Conservation (phyloP, 106 monocot genomes). For the Phalaenopsis aphrodite region DNA sequence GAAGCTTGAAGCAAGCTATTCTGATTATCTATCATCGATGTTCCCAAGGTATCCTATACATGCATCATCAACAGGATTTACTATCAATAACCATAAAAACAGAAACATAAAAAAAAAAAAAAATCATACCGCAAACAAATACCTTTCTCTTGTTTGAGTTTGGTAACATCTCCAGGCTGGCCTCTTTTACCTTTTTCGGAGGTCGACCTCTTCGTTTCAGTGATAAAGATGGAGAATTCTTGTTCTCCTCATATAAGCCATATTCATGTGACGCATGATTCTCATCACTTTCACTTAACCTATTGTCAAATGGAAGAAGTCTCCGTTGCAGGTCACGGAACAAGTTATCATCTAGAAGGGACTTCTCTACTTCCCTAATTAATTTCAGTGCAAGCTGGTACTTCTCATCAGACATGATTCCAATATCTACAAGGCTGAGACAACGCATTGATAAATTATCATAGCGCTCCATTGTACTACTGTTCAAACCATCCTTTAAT, state of each 20-base stretch:
- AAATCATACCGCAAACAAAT: not conserved
- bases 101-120: not conserved
- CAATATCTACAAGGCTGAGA: constrained; percentile 14
- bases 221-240: constrained; percentile 13
- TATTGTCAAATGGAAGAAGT: constrained; percentile 16
- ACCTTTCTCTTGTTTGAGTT: constrained; percentile 24
- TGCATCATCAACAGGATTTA: constrained; percentile 1
- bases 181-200: constrained; percentile 38
- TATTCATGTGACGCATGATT: constrained; percentile 12
- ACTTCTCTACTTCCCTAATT: constrained; percentile 14
- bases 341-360: constrained; percentile 32
- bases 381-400: constrained; percentile 17
- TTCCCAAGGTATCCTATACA: constrained; percentile 23
- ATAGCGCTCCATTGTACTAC: constrained; percentile 37
- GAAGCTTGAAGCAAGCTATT: constrained; percentile 20
- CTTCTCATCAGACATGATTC: constrained; percentile 21
- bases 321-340: constrained; percentile 27
- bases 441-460: constrained; percentile 39
- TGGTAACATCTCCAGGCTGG: constrained; percentile 19
- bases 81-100: not conserved
- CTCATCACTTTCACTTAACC: constrained; percentile 25
- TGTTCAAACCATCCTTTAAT: constrained; percentile 18
- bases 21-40: constrained; percentile 18
- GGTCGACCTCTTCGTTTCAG: constrained; percentile 51
- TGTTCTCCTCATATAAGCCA: constrained; percentile 19